Base-by-base conservation (phyloP, 164 flowering plant genomes). In the Kingdonia uniflora region DNA sequence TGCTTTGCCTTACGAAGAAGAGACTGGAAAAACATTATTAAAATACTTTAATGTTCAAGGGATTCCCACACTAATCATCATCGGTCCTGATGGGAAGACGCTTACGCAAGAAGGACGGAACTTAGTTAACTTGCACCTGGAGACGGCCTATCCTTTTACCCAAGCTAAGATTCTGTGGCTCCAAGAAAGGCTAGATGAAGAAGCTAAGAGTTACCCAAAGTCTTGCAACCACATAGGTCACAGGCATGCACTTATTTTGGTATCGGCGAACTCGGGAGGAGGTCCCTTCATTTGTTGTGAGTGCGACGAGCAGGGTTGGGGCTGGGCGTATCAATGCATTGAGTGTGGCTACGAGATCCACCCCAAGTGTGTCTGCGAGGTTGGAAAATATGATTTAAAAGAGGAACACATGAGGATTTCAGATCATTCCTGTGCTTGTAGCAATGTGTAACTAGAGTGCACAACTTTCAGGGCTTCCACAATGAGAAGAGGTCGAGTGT, bases 301-400 rank as follows among this genome's bases (percentile, higher is more conserved):
- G 20, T 87, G 96, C 45, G 86, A 82, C 3, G 96, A 87, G 61
- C 90, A 82, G 56, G 96, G 96, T 11, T 73, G 65, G 0, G 83
- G 84, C 2, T 84, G 90, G 88, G 90, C 83, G 0, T 87, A 87
- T 67, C 83, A 73, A 63, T 82, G 96, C 58, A 73, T 87, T 2
- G 78, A 82, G 42, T 84, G 96, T 65, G 96, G 96, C 24, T 87
- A 79, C 49, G 94, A 84, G 76, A 82, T 87, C 47, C 94, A 84
- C 62, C 71, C 79, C 33, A 79, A 70, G 68, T 87, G 92, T 49
- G 72, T 79, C 25, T 60, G 57, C 49, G 57, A 56, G 14, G 54
- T 25, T 14, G 52, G 14, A 15, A n/a, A 41, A 6, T 52, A 15
- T 3, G 23, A 33, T 3, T 44, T 26, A 19, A 46, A 61, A 25